Percentiles rank a stretch among this genome's conserved stretches.
Conservation (phyloP, 345 rosid genomes). For the Eucalyptus guilfoylei region DNA sequence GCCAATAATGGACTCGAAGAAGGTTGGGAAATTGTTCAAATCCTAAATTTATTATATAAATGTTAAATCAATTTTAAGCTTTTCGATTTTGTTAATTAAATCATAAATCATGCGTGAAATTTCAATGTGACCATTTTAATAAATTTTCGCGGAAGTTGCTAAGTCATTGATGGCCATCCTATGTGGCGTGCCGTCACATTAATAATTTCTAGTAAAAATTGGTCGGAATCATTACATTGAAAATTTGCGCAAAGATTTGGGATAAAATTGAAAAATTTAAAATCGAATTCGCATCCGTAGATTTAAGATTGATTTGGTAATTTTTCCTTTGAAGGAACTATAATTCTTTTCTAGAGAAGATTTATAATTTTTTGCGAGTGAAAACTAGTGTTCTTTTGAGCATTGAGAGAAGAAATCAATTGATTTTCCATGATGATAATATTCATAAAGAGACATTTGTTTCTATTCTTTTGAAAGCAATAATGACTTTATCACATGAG, state of each 20-base stretch:
- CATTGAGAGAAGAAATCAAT: background rate
- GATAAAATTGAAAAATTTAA: background rate
- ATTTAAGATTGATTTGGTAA: background rate
- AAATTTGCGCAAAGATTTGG: rapidly evolving
- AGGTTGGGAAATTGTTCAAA: background rate
- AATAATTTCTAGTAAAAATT: background rate
- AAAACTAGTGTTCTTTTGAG: background rate
- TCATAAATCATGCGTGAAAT: rapidly evolving
- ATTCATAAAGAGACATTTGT: background rate
- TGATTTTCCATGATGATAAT: background rate
- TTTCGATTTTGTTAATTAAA: background rate
- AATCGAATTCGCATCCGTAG: rapidly evolving
- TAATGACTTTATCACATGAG: background rate
- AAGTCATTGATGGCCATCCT: rapidly evolving
- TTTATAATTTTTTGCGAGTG: background rate
- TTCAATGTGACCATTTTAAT: rapidly evolving
- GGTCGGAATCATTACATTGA: rapidly evolving
- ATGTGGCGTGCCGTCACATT: rapidly evolving
- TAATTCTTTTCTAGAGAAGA: background rate
- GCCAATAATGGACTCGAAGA: background rate
- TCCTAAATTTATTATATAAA: background rate
- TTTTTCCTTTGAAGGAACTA: background rate
- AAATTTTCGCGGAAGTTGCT: background rate
- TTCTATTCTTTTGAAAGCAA: background rate
- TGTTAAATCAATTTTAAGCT: rapidly evolving